Percentiles rank a stretch among this genome's conserved stretches.
Evolutionary conservation across 306 rosid genomes (phyloP).

Genomic region (Prunus mume): DNA sequence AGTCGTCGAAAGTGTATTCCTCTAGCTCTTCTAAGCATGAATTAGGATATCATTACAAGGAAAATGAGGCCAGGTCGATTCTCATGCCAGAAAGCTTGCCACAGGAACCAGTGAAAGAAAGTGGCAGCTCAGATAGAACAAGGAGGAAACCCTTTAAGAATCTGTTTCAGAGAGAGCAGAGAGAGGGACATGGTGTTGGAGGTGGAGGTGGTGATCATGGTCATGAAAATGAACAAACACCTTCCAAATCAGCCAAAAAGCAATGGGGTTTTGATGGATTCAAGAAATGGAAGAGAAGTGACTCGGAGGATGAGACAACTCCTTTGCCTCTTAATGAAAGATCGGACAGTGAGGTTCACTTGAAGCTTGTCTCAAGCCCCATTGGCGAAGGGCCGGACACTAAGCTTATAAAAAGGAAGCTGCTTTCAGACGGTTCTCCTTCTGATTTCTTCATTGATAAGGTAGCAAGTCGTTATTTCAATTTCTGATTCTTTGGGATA

Average conservation of each 20-base stretch:
- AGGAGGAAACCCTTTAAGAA: slow-evolving; percentile 73
- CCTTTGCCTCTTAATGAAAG: slow-evolving; percentile 67
- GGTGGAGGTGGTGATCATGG: slow-evolving; percentile 26
- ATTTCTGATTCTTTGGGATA: background rate
- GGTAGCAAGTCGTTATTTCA: slow-evolving; percentile 37
- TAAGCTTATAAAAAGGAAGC: slow-evolving; percentile 58
- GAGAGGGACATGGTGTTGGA: slow-evolving; percentile 32
- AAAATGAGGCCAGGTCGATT: slow-evolving; percentile 42
- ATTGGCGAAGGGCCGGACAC: slow-evolving; percentile 65
- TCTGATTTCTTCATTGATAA: slow-evolving; percentile 81
- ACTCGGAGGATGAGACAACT: slow-evolving; percentile 70
- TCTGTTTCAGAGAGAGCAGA: slow-evolving; percentile 69
- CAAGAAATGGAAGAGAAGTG: slow-evolving; percentile 77
- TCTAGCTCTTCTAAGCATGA: slow-evolving; percentile 16
- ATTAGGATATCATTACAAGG: slow-evolving; percentile 8
- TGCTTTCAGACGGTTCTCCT: slow-evolving; percentile 70
- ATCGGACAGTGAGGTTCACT: slow-evolving; percentile 51
- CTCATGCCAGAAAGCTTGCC: slow-evolving; percentile 60
- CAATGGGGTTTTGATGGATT: slow-evolving; percentile 78
- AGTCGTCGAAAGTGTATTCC: background rate
- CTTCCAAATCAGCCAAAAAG: slow-evolving; percentile 50
- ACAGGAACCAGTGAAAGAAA: slow-evolving; percentile 38
- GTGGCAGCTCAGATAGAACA: slow-evolving; percentile 33
- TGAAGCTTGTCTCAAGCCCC: slow-evolving; percentile 29
- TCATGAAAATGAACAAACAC: slow-evolving; percentile 30